phyloP scores from a whole-genome alignment of 1,139 yeast genomes.

The Pichia sp. region DNA sequence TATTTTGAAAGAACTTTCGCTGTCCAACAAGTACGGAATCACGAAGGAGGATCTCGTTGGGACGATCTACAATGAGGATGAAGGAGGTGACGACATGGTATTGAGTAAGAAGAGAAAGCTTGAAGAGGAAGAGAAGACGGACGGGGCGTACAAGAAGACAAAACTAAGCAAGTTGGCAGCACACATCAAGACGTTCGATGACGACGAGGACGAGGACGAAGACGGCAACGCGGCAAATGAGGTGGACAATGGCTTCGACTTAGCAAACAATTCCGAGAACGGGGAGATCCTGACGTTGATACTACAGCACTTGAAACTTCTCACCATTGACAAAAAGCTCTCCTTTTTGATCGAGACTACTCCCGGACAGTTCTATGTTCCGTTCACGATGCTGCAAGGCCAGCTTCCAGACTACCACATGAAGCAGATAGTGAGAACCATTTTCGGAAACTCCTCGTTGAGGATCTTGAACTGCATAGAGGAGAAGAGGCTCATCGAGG shows the following conservation, averaged over 20 bases:
- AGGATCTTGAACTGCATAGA: conserved; percentile 32
- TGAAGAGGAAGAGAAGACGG: conserved; percentile 8
- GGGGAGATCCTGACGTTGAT: conserved; percentile 24
- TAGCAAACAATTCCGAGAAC: conserved; percentile 15
- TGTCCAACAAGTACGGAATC: conserved; percentile 25
- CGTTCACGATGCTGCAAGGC: conserved; percentile 42
- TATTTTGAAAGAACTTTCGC: conserved; percentile 44
- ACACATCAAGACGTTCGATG: conserved; percentile 16
- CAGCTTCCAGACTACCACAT: conserved; percentile 49
- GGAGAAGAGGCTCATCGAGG: conserved; percentile 70
- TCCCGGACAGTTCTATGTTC: conserved; percentile 43
- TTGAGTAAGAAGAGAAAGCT: conserved; percentile 30
- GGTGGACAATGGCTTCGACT: conserved; percentile 17
- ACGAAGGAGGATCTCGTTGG: conserved; percentile 40
- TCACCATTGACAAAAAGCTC: conserved; percentile 40
- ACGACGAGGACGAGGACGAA: conserved; percentile 34
- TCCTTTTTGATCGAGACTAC: conserved; percentile 46
- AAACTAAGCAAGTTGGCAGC: conserved; percentile 25
- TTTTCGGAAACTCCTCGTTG: conserved; percentile 29
- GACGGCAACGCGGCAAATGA: conserved; percentile 31
- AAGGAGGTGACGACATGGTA: conserved; percentile 27
- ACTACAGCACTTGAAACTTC: conserved; percentile 47
- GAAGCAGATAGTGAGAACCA: conserved; percentile 28
- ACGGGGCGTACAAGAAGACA: conserved; percentile 20
- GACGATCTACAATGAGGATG: conserved; percentile 42